Evolutionary conservation across 306 rosid species (phyloP).

Genomic region (Prinsepia uniflora): DNA sequence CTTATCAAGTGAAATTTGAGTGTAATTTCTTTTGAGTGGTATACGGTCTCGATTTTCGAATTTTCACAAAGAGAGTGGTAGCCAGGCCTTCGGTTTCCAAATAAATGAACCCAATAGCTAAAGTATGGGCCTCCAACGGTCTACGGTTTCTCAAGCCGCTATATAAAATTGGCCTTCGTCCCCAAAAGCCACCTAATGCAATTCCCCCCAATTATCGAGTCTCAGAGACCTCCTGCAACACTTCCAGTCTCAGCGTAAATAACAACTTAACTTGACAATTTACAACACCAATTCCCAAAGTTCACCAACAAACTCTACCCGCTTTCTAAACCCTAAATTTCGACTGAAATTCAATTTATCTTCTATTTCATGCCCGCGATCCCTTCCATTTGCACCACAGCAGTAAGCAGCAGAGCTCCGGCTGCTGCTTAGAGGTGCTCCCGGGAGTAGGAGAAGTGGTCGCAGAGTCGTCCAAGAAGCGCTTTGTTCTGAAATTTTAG

Average conservation of each 20-base stretch:
- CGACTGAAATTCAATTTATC: not conserved
- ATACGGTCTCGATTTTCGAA: too few species aligned
- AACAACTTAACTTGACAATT: not conserved
- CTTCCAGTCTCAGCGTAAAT: conserved; percentile 7
- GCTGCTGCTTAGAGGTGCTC: not conserved
- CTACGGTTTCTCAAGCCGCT: too few species aligned
- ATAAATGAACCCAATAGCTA: not conserved
- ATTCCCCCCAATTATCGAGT: conserved; percentile 8
- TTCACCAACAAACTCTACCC: not conserved
- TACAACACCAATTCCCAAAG: not conserved
- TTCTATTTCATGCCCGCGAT: not conserved
- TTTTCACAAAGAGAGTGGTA: too few species aligned
- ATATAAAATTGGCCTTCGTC: not conserved
- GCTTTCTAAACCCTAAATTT: not conserved
- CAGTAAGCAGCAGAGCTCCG: not conserved
- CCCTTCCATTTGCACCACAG: not conserved
- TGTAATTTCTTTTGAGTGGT: too few species aligned
- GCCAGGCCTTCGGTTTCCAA: not conserved
- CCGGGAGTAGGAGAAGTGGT: not conserved
- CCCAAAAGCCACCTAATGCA: not conserved
- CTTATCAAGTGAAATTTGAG: too few species aligned
- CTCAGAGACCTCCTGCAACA: not conserved
- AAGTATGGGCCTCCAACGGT: not conserved
- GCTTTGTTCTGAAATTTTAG: conserved; percentile 12
- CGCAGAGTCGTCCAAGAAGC: not conserved